These are phyloP conservation scores for Beta vulgaris DNA, from an alignment of 148 eudicot genomes.

Conservation along the genomic window DNA sequence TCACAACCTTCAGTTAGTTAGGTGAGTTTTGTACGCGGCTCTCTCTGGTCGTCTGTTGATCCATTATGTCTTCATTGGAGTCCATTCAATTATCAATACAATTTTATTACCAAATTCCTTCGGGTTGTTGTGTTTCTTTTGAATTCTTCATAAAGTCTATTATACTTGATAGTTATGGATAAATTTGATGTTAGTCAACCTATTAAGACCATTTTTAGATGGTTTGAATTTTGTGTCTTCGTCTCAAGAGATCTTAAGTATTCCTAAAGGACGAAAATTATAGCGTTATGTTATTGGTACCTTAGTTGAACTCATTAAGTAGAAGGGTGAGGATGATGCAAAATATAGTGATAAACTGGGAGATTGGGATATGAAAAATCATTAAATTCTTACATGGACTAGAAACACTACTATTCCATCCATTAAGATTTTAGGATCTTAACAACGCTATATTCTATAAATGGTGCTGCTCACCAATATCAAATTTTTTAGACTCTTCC, in stretches of 20 bases:
- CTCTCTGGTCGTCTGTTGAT: too few relatives aligned
- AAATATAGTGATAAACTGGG: slow-evolving; percentile 4
- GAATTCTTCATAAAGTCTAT: too few relatives aligned
- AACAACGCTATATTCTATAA: neutral
- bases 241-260: slow-evolving; percentile 12
- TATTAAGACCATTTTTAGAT: slow-evolving; percentile 2
- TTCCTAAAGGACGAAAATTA: slow-evolving; percentile 5
- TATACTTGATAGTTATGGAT: neutral
- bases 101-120: too few relatives aligned
- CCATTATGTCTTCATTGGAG: too few relatives aligned
- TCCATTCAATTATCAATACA: too few relatives aligned
- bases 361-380: slow-evolving; percentile 11
- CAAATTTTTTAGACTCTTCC: slow-evolving; percentile 2
- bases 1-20: too few relatives aligned
- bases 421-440: slow-evolving; percentile 11
- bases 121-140: too few relatives aligned
- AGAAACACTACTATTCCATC: neutral
- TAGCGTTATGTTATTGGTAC: slow-evolving; percentile 1
- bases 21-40: too few relatives aligned
- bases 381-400: slow-evolving; percentile 7
- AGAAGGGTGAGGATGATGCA: neutral
- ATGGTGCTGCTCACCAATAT: slow-evolving; percentile 16
- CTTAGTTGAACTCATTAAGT: neutral
- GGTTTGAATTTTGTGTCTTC: slow-evolving; percentile 7
- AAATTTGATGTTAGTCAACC: slow-evolving; percentile 1